Percentiles rank a stretch among this genome's conserved stretches.
These are phyloP conservation scores for Solanum okadae DNA, from an alignment of 257 asterid genomes.

Conservation along the genomic window DNA sequence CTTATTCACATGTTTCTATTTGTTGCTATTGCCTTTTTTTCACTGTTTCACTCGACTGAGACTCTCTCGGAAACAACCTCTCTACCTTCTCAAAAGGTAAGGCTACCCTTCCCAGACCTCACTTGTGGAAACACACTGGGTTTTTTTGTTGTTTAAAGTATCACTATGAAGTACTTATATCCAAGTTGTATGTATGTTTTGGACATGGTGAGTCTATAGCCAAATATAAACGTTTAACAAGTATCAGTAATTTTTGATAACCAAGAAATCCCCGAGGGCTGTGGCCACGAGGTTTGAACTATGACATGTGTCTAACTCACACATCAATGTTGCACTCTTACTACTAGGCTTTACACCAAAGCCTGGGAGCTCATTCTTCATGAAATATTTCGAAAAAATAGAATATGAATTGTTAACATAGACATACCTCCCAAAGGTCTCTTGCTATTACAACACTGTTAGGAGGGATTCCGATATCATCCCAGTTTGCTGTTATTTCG, in stretches of 20 bases:
- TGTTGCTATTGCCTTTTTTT: neutral
- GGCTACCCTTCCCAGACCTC: neutral
- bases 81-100: neutral
- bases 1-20: neutral
- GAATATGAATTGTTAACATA: neutral
- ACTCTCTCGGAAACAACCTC: neutral
- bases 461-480: constrained; percentile 63
- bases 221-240: neutral
- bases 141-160: neutral
- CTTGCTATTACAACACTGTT: constrained; percentile 38
- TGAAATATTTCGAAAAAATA: neutral
- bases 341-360: neutral
- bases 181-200: neutral
- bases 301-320: neutral
- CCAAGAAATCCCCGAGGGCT: neutral
- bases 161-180: neutral
- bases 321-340: neutral
- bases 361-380: neutral
- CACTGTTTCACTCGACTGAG: neutral
- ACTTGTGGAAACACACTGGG: neutral
- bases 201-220: neutral
- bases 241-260: neutral
- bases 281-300: neutral
- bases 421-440: constrained; percentile 75
- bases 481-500: constrained; percentile 62